These are phyloP conservation scores for Cyberlindnera maritima DNA, from an alignment of 805 yeast species.

Conservation along the genomic window DNA sequence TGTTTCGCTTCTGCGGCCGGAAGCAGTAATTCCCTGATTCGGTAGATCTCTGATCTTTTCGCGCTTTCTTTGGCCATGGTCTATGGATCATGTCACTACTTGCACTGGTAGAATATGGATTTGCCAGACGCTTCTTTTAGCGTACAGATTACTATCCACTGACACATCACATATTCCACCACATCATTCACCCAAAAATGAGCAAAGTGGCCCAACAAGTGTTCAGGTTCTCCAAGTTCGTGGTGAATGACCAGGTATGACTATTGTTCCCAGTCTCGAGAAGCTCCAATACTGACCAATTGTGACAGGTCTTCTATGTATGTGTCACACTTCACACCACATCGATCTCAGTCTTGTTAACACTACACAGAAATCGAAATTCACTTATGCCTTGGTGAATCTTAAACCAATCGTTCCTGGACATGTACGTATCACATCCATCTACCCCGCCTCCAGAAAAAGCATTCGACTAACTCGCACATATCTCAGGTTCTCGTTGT, in stretches of 20 bases:
- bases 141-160: too few species aligned
- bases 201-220: constrained; percentile 3
- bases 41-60: too few species aligned
- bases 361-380: constrained; percentile 44
- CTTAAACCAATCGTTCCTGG: constrained; percentile 92
- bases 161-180: too few species aligned
- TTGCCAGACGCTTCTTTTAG: too few species aligned
- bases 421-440: constrained; percentile 46
- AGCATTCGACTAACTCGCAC: not conserved
- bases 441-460: not conserved
- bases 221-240: constrained; percentile 49
- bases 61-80: too few species aligned
- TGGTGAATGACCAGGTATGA: constrained; percentile 54
- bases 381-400: constrained; percentile 84
- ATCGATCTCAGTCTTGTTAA: not conserved
- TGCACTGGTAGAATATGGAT: too few species aligned
- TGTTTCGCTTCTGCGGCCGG: too few species aligned
- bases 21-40: too few species aligned
- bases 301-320: constrained; percentile 11
- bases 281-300: not conserved
- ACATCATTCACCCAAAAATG: constrained; percentile 1
- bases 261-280: constrained; percentile 1
- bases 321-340: too few species aligned
- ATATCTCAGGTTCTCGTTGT: constrained; percentile 54
- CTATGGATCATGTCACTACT: too few species aligned